phyloP scores from a whole-genome alignment of 148 eudicot genomes.

The Rhododendron vialii region DNA sequence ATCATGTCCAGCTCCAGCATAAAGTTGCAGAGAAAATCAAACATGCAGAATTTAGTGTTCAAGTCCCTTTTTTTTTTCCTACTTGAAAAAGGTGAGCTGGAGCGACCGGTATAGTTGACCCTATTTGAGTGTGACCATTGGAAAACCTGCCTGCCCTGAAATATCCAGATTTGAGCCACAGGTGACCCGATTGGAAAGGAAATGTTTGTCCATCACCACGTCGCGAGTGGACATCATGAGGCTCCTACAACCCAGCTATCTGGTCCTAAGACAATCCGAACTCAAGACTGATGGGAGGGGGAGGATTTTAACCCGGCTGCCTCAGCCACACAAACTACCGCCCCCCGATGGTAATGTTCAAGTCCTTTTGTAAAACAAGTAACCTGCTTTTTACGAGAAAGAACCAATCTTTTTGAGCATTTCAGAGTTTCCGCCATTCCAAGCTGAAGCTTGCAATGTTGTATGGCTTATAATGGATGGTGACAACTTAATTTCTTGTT shows the following conservation, averaged over 20 bases:
- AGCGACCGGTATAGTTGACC: neutral
- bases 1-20: neutral
- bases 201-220: too few species aligned
- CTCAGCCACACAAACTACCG: neutral
- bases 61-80: too few species aligned
- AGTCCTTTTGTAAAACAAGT: neutral
- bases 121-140: too few species aligned
- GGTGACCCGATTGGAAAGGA: too few species aligned
- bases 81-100: neutral
- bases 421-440: neutral
- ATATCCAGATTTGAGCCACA: too few species aligned
- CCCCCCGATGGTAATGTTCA: neutral
- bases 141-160: too few species aligned
- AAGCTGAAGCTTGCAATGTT: neutral
- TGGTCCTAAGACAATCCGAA: too few species aligned
- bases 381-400: neutral
- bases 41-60: neutral
- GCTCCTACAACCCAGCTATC: too few species aligned
- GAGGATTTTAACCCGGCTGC: too few species aligned
- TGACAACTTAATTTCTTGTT: neutral
- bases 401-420: neutral
- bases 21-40: neutral
- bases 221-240: too few species aligned
- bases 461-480: neutral
- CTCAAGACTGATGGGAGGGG: too few species aligned